Evolutionary conservation across 2,329 filamentous ascomycete genomes (phyloP), one percentile per base, ranked within the genome.

Genomic region (Macroventuria anomochaeta): DNA sequence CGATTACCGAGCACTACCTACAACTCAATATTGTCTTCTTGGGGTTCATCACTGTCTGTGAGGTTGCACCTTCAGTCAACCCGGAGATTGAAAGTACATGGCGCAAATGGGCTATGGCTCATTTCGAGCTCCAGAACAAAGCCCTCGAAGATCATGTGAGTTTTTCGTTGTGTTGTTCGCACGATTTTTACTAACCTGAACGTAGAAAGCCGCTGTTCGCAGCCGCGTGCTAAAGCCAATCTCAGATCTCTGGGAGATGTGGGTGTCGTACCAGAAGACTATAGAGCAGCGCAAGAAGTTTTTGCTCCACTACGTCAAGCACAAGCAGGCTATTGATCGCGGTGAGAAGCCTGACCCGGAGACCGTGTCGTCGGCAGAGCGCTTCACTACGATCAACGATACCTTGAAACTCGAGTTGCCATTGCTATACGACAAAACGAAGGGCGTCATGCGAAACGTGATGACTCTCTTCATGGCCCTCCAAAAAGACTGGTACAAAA

Each of bases 211-310:
- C 8, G 83, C 88, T 67, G 88, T 97, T 38, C 85, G 89, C 46
- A 90, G 88, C 71, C 87, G 88, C 65, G 91, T 96, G 41, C 91
- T 96, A 58, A 88, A 93, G 62, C 93, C 91, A 1, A 91, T 96
- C 73, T 84, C 90, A 62, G 83, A 85, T 38, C 83, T 93, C 25
- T 89, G 95, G 71, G 88, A 89, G 67, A 82, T 91, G 7, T 93
- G 96, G 67, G 87, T 89, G 46, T 89, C 90, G 29, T 92, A 93
- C 2, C 90, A 92, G 41, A 84, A 92, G 54, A 88, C 95, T 3
- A 96, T 97, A 85, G 90, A 92, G 70, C 96, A 97, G 78, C 89
- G 95, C 20, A 88, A 93, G 64, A 97, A 97, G 79, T 88, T 91
- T n/a, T 84, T 96, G 12, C 79, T 93, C 13, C 92, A 97, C 69